Evolutionary conservation across 805 yeast species (phyloP).

Genomic region (Blastobotrys muscicola): DNA sequence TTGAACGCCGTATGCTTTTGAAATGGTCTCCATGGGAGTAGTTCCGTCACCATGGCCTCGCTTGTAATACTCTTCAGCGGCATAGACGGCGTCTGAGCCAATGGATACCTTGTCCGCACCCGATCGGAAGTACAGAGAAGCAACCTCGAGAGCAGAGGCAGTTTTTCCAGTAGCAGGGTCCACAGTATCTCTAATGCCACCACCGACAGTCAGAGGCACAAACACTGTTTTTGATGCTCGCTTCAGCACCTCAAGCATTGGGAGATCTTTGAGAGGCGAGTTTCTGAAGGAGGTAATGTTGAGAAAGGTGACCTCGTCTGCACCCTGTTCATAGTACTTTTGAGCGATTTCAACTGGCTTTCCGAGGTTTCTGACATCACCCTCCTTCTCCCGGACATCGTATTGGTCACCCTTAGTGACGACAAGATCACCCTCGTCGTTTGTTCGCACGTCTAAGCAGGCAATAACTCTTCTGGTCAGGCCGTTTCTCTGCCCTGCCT

Average conservation of each 20-base stretch:
- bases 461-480: conserved; percentile 89
- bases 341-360: conserved; percentile 94
- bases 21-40: conserved; percentile 88
- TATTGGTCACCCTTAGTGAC: conserved; percentile 99
- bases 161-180: conserved; percentile 70
- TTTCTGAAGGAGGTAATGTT: conserved; percentile 94
- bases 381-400: conserved; percentile 72
- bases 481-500: conserved; percentile 32
- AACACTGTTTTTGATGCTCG: conserved; percentile 81
- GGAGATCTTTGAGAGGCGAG: conserved; percentile 86
- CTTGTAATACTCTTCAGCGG: conserved; percentile 74
- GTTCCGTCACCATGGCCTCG: conserved; percentile 56
- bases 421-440: conserved; percentile 89
- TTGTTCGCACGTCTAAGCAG: conserved; percentile 92
- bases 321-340: conserved; percentile 85
- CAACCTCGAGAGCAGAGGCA: conserved; percentile 83
- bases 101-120: conserved; percentile 98
- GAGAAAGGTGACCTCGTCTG: conserved; percentile 91
- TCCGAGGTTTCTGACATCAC: conserved; percentile 80
- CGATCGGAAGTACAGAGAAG: conserved; percentile 81
- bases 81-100: conserved; percentile 93
- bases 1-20: conserved; percentile 87
- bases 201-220: conserved; percentile 97
- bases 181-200: conserved; percentile 85
- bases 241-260: conserved; percentile 85